Conservation (phyloP, 2,329 filamentous ascomycete species). For the Fusarium sp. region DNA sequence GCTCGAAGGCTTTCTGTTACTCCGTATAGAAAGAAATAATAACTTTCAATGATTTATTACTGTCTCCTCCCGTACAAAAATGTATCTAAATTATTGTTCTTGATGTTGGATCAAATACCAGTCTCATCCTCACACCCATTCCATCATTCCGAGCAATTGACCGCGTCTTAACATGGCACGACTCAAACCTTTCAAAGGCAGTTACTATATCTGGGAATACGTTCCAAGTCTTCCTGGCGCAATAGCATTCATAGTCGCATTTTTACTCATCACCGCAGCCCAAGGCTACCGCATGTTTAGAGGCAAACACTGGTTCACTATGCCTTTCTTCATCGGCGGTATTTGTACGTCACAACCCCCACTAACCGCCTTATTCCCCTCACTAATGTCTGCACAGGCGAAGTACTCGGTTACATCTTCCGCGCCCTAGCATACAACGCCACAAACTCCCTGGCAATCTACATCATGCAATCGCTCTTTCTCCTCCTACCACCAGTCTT, state of each 20-base stretch:
- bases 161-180: not conserved
- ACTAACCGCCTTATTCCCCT: fast-evolving
- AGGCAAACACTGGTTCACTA: constrained; percentile 61
- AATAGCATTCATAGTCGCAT: constrained; percentile 57
- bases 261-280: constrained; percentile 53
- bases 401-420: constrained; percentile 29
- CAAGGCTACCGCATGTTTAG: constrained; percentile 57
- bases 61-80: fast-evolving
- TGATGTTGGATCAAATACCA: no score
- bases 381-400: not conserved
- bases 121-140: no score
- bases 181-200: constrained; percentile 11
- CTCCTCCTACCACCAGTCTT: constrained; percentile 22
- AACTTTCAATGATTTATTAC: fast-evolving
- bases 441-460: constrained; percentile 13
- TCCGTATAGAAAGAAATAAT: not conserved
- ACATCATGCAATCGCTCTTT: constrained; percentile 33
- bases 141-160: no score
- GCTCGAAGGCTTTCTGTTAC: fast-evolving
- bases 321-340: constrained; percentile 58
- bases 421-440: constrained; percentile 18
- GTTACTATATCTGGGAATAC: constrained; percentile 45
- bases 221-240: constrained; percentile 58
- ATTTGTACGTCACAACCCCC: constrained; percentile 51
- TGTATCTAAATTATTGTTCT: no score